Conservation (phyloP, 164 flowering plant species). For the Houttuynia cordata region DNA sequence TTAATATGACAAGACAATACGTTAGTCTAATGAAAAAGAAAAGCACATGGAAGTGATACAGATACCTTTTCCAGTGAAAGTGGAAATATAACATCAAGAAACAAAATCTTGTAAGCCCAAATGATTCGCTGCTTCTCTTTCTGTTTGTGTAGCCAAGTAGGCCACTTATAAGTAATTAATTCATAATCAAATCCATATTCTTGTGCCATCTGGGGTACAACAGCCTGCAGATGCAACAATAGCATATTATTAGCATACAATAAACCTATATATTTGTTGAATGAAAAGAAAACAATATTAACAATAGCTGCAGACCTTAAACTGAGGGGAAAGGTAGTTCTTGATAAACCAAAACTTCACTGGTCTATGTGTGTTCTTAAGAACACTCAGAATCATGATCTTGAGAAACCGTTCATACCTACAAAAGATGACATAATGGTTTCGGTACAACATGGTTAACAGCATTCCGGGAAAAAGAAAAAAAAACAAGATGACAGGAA, state of each 20-base stretch:
- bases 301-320: constrained; percentile 43
- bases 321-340: constrained; percentile 96
- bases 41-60: no score
- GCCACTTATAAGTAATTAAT: constrained; percentile 95
- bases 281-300: background rate
- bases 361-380: constrained; percentile 80
- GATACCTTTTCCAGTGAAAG: constrained; percentile 87
- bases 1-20: background rate
- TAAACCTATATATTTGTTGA: background rate
- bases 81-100: constrained; percentile 97
- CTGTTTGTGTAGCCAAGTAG: constrained; percentile 97
- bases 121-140: constrained; percentile 94
- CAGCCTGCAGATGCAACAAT: constrained; percentile 36
- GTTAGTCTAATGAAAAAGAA: background rate
- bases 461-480: background rate
- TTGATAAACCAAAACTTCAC: constrained; percentile 99
- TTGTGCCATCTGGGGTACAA: constrained; percentile 91
- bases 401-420: constrained; percentile 95
- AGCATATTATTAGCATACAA: background rate
- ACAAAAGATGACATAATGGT: constrained; percentile 13
- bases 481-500: background rate
- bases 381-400: constrained; percentile 93
- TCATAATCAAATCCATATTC: constrained; percentile 93
- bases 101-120: constrained; percentile 96
- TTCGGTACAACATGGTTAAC: no score